Evolutionary conservation across 139 green algal genomes (phyloP).

Genomic region (Chlamydomonas asymmetrica): DNA sequence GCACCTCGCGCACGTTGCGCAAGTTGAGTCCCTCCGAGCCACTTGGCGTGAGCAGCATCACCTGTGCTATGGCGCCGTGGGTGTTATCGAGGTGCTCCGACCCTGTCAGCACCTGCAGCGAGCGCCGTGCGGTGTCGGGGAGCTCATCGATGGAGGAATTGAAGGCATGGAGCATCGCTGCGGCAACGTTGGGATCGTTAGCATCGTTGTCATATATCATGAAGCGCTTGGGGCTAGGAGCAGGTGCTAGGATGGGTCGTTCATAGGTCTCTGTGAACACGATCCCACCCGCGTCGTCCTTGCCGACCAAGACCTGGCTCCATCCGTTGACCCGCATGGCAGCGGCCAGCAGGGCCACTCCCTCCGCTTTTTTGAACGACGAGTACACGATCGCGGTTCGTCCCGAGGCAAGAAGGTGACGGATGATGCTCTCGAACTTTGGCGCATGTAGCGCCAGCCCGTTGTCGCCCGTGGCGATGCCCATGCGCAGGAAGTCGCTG

Average conservation of each 20-base stretch:
- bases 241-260: background rate
- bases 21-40: conserved; percentile 21
- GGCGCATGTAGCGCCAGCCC: background rate
- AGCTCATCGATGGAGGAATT: background rate
- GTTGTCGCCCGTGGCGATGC: too few species aligned
- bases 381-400: conserved; percentile 13
- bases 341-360: background rate
- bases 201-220: background rate
- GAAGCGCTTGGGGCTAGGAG: too few species aligned
- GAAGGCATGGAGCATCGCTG: background rate
- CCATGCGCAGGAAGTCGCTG: too few species aligned
- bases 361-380: conserved; percentile 10
- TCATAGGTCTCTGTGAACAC: background rate
- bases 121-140: background rate
- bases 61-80: background rate
- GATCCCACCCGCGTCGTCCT: background rate
- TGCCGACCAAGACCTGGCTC: background rate
- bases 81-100: background rate
- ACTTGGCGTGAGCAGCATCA: conserved; percentile 7
- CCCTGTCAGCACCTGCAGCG: too few species aligned
- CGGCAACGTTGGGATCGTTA: background rate
- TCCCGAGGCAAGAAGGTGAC: background rate
- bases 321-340: background rate
- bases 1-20: conserved; percentile 23
- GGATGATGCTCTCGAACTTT: background rate